Percentiles rank a stretch among this genome's conserved stretches.
phyloP scores from a whole-genome alignment of 2,329 filamentous ascomycete species.

The Huntiella omanensis region DNA sequence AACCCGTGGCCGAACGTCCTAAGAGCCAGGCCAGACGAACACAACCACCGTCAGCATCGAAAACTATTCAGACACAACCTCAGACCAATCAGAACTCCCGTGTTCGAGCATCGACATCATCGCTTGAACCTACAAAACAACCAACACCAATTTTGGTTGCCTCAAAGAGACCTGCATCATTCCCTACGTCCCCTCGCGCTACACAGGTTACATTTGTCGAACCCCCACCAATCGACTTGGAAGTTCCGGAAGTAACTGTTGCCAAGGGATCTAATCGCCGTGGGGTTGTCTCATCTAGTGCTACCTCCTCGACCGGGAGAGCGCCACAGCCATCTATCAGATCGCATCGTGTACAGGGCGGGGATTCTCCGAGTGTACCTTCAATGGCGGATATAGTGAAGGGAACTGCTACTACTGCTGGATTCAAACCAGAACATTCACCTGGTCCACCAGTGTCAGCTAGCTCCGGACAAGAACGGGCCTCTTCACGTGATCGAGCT shows the following conservation, averaged over 20 bases:
- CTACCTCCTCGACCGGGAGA: constrained; percentile 5
- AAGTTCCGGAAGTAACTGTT: not conserved
- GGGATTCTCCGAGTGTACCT: not conserved
- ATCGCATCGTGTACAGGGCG: constrained; percentile 8
- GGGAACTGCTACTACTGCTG: not conserved
- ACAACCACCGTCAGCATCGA: not conserved
- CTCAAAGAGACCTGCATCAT: constrained; percentile 21
- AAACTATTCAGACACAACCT: constrained; percentile 2
- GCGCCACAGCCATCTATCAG: constrained; percentile 7
- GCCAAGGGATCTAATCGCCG: constrained; percentile 7
- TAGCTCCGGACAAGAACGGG: not conserved
- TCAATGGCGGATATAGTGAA: not conserved
- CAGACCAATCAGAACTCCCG: constrained; percentile 12
- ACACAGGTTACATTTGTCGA: constrained; percentile 10
- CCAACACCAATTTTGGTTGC: constrained; percentile 8
- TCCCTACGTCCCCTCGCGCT: constrained; percentile 17
- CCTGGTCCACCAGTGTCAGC: constrained; percentile 17
- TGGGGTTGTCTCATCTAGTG: constrained; percentile 7
- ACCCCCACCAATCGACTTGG: not conserved
- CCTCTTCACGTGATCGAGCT: constrained; percentile 3
- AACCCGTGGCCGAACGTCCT: not conserved
- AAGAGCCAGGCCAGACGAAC: not conserved
- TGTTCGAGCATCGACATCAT: constrained; percentile 16
- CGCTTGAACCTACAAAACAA: constrained; percentile 11
- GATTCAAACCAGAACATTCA: constrained; percentile 5